Percentiles rank a stretch among this genome's conserved stretches.
These are phyloP conservation scores for Fusarium praegraminearum DNA, from an alignment of 2,329 filamentous ascomycete species.

Conservation along the genomic window DNA sequence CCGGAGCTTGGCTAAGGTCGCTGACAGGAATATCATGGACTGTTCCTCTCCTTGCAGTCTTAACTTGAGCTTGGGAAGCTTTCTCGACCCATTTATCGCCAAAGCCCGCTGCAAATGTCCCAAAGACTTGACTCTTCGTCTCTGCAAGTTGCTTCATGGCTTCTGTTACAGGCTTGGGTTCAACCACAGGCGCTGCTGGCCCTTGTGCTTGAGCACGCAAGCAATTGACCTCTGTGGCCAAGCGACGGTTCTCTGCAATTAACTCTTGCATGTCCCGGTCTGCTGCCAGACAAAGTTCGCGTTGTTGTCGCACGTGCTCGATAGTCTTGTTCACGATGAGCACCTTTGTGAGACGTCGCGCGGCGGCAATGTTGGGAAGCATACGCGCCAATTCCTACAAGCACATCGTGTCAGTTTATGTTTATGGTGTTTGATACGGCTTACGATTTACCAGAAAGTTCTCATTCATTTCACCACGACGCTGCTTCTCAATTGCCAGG, in stretches of 20 bases:
- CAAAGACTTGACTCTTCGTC: constrained; percentile 18
- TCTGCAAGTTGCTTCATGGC: constrained; percentile 21
- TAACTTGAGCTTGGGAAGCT: background rate
- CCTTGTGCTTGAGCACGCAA: constrained; percentile 13
- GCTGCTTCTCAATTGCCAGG: constrained; percentile 28
- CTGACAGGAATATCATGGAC: background rate
- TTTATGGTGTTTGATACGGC: background rate
- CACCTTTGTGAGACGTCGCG: constrained; percentile 23
- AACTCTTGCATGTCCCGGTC: constrained; percentile 13
- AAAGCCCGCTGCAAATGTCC: constrained; percentile 3
- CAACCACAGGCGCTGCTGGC: background rate
- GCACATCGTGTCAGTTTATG: background rate
- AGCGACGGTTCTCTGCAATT: background rate
- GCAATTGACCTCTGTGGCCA: constrained; percentile 14
- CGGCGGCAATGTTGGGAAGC: constrained; percentile 5
- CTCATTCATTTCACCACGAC: constrained; percentile 18
- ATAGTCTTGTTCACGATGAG: constrained; percentile 26
- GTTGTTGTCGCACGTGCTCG: constrained; percentile 18
- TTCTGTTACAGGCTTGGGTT: constrained; percentile 10
- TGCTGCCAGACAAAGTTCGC: background rate
- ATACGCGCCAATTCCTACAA: constrained; percentile 21
- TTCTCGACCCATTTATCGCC: constrained; percentile 16
- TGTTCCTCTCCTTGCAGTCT: background rate
- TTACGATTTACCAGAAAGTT: constrained; percentile 13
- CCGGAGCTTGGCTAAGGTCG: background rate